Evolutionary conservation across 768 basidiomycete species (phyloP).

Genomic region (Arthromyces matolae): DNA sequence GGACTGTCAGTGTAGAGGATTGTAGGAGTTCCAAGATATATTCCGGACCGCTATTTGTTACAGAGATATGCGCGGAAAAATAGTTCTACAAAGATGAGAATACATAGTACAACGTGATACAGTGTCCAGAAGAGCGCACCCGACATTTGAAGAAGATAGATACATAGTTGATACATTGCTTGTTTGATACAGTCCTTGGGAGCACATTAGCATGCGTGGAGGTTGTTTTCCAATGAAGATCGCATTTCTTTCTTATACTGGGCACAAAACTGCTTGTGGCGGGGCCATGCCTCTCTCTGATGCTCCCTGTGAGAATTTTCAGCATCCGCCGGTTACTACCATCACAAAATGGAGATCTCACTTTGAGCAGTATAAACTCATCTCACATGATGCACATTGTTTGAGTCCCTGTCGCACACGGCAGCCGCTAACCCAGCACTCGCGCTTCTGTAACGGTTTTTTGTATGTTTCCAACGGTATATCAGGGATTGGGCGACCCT

Average conservation of each 20-base stretch:
- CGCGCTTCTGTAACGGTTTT: neutral
- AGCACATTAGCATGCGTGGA: too few relatives aligned
- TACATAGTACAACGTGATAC: neutral
- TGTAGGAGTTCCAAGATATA: neutral
- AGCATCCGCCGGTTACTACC: neutral
- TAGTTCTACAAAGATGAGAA: neutral
- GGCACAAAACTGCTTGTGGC: conserved; percentile 1
- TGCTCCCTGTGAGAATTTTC: neutral
- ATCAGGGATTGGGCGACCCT: conserved; percentile 45
- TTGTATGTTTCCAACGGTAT: conserved; percentile 25
- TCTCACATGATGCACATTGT: neutral
- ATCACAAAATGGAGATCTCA: neutral
- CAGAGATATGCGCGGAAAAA: neutral
- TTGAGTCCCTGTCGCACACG: neutral
- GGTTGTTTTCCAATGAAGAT: too few relatives aligned
- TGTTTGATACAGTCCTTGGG: too few relatives aligned
- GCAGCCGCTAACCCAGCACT: neutral
- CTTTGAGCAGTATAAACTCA: conserved; percentile 2
- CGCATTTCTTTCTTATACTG: conserved; percentile 1
- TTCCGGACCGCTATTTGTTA: neutral
- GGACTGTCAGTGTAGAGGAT: too few relatives aligned
- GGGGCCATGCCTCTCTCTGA: conserved; percentile 6
- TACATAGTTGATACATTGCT: too few relatives aligned
- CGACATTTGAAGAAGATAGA: neutral
- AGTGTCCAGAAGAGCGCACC: neutral